Evolutionary conservation across 108 stramenopile genomes (phyloP), one percentile per base, ranked within the genome.

Genomic region (Seminavis robusta): DNA sequence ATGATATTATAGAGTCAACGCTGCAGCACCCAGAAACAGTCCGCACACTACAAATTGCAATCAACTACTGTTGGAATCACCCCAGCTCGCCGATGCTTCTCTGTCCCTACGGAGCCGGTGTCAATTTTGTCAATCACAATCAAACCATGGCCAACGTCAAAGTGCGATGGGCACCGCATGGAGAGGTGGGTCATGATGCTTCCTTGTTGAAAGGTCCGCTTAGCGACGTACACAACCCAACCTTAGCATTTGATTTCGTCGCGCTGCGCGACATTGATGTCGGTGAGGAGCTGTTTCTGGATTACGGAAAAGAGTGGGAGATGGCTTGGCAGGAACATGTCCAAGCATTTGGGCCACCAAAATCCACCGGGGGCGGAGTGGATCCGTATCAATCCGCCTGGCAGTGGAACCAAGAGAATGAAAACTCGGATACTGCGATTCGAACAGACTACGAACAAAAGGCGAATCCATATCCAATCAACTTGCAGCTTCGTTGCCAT

Each of bases 221-320:
- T n/a, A n/a, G n/a, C n/a, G n/a, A n/a, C n/a, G n/a, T n/a, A n/a
- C n/a, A n/a, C n/a, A n/a, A n/a, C n/a, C n/a, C n/a, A n/a, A n/a
- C n/a, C n/a, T n/a, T 90, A 33, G 60, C 80, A 3, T 36, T 88
- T 16, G 83, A 92, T 32, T 74, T 78, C 53, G 76, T 92, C 1
- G 90, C 90, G 13, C 56, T 81, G 7, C 52, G 87, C 4, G 84
- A 88, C 45, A 86, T 92, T 56, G 52, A 73, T 31, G 66, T 71
- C 34, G 83, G 80, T 1, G 90, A 92, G 70, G 90, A 92, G 49
- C 49, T 92, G 8, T 67, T 80, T 7, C 31, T 88, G 28, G 82
- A 92, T 66, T 86, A 86, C 52, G 90, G 90, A 10, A 34, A 65
- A 0, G 76, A 58, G 3, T 92, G 86, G 86, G 67, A 81, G 11